Percentiles rank a stretch among this genome's conserved stretches.
Evolutionary conservation across 805 yeast genomes (phyloP).

Genomic region (Suhomyces xylopsoci): DNA sequence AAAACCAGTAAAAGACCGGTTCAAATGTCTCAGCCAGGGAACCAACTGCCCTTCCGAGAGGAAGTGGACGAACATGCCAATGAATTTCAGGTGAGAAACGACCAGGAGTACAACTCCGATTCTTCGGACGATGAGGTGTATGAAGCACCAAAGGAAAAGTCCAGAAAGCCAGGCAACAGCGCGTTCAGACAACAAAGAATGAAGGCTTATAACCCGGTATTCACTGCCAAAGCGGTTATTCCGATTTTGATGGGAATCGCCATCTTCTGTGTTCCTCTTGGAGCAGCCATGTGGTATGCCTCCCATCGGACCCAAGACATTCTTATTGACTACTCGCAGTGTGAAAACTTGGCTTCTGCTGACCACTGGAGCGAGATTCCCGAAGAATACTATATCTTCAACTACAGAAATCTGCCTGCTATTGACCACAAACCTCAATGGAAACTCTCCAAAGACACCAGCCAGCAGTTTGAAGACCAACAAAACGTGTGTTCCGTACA

Average conservation of each 20-base stretch:
- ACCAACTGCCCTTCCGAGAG: background rate
- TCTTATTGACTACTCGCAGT: conserved; percentile 40
- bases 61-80: background rate
- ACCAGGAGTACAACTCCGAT: conserved; percentile 35
- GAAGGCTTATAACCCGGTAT: conserved; percentile 47
- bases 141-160: conserved; percentile 39
- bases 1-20: background rate
- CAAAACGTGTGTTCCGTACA: conserved; percentile 45
- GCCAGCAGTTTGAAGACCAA: conserved; percentile 48
- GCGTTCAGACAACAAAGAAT: conserved; percentile 57
- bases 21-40: background rate
- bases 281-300: conserved; percentile 49
- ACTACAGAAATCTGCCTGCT: conserved; percentile 21
- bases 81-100: background rate
- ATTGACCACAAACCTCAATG: conserved; percentile 27
- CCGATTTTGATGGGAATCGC: conserved; percentile 40
- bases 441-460: conserved; percentile 36
- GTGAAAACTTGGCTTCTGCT: conserved; percentile 32
- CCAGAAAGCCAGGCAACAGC: conserved; percentile 62
- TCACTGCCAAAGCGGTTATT: conserved; percentile 41
- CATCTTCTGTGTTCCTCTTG: conserved; percentile 40
- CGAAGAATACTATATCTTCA: conserved; percentile 38
- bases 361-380: conserved; percentile 35
- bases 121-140: conserved; percentile 34
- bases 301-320: conserved; percentile 37